A percentile compares a stretch with the other conserved stretches of the same genome.
Conservation (phyloP, 1,284 basidiomycete genomes). For the Ganoderma leucocontextum region DNA sequence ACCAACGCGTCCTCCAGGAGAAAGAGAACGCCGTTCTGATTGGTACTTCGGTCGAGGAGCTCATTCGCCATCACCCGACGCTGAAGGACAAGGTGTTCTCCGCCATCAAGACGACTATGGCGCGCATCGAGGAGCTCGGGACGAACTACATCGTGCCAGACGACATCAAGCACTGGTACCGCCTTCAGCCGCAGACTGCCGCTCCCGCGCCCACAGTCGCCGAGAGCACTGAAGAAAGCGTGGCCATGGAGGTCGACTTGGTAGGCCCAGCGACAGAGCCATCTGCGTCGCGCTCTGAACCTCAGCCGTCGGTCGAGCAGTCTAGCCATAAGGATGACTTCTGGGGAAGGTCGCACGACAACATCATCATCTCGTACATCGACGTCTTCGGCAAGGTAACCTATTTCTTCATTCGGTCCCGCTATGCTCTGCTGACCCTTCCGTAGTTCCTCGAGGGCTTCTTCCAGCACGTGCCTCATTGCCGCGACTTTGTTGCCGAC, state of each 20-base stretch:
- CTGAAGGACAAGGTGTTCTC: constrained; percentile 86
- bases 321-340: constrained; percentile 45
- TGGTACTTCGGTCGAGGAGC: constrained; percentile 92
- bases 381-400: constrained; percentile 79
- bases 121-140: constrained; percentile 79
- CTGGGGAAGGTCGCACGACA: constrained; percentile 67
- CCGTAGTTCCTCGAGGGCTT: constrained; percentile 90
- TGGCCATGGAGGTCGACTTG: constrained; percentile 57
- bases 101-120: constrained; percentile 74
- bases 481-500: constrained; percentile 87
- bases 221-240: constrained; percentile 45
- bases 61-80: constrained; percentile 94
- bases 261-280: constrained; percentile 5
- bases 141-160: constrained; percentile 62
- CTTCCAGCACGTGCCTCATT: constrained; percentile 91
- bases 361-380: constrained; percentile 77
- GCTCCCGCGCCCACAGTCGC: constrained; percentile 42
- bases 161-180: constrained; percentile 73
- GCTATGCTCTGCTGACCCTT: constrained; percentile 20
- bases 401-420: neutral
- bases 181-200: constrained; percentile 46
- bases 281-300: neutral
- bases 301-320: constrained; percentile 19
- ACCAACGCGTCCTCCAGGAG: constrained; percentile 89
- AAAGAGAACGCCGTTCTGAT: constrained; percentile 93